These are phyloP conservation scores for Celoporthe dispersa DNA, from an alignment of 2,329 filamentous ascomycete genomes.

Conservation along the genomic window DNA sequence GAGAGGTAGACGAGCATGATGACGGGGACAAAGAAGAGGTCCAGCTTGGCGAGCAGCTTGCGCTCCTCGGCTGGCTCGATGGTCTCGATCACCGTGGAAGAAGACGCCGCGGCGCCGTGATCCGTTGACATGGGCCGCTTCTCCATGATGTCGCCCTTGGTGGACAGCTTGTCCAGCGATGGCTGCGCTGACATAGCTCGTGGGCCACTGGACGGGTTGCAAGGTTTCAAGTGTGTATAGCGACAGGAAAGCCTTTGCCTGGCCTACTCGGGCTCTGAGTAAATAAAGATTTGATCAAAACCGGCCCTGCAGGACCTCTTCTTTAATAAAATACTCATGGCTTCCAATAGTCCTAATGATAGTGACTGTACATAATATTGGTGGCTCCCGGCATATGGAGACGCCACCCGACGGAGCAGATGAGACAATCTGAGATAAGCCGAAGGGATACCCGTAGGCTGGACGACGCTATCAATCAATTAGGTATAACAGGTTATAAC, in stretches of 20 bases:
- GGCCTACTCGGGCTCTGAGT: neutral
- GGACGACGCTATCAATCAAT: neutral
- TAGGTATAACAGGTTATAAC: neutral
- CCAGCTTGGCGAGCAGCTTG: constrained; percentile 67
- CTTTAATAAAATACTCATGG: neutral
- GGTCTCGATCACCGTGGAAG: neutral
- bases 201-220: too few relatives aligned
- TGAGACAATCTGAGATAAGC: neutral
- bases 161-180: constrained; percentile 7
- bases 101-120: neutral
- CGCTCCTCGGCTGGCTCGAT: constrained; percentile 49
- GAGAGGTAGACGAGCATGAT: constrained; percentile 74
- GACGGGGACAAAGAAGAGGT: constrained; percentile 66
- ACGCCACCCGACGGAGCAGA: neutral
- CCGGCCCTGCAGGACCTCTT: too few relatives aligned
- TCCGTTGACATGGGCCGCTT: constrained; percentile 4
- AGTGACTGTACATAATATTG: neutral
- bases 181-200: constrained; percentile 7
- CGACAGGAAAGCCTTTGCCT: neutral
- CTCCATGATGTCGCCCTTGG: constrained; percentile 9
- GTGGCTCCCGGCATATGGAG: constrained; percentile 1
- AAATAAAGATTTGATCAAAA: neutral
- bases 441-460: neutral
- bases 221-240: too few relatives aligned
- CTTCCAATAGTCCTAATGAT: neutral